Evolutionary conservation across 2,329 filamentous ascomycete genomes (phyloP).

Genomic region (Helotiales sp.): DNA sequence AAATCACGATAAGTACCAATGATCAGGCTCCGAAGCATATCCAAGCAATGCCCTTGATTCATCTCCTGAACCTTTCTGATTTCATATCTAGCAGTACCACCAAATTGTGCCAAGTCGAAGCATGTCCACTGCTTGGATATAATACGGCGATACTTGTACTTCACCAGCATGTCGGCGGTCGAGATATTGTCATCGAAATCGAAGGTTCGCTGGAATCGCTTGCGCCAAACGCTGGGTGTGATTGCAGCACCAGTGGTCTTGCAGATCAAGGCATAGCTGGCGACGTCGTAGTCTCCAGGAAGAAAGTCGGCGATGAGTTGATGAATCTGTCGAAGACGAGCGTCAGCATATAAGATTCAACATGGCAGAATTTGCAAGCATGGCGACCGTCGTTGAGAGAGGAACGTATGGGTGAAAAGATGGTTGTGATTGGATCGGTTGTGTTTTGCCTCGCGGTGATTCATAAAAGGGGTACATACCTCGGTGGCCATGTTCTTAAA

Average conservation of each 20-base stretch:
- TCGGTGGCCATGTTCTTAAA: constrained; percentile 19
- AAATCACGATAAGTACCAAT: constrained; percentile 36
- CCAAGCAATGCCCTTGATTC: constrained; percentile 38
- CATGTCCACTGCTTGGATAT: constrained; percentile 28
- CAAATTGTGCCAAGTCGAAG: constrained; percentile 30
- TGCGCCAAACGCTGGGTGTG: constrained; percentile 46
- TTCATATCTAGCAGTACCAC: neutral
- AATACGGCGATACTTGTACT: constrained; percentile 39
- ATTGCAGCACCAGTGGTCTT: constrained; percentile 39
- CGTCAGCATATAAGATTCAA: neutral
- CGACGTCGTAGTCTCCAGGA: constrained; percentile 42
- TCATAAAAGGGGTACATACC: constrained; percentile 13
- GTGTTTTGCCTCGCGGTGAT: too few relatives aligned
- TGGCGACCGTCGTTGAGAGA: too few relatives aligned
- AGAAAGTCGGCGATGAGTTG: constrained; percentile 31
- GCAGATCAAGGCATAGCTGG: constrained; percentile 42
- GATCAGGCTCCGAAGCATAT: constrained; percentile 43
- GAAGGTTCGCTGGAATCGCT: constrained; percentile 42
- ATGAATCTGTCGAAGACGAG: constrained; percentile 28
- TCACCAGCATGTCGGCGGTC: constrained; percentile 32
- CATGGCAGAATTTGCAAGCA: neutral
- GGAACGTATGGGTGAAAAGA: too few relatives aligned
- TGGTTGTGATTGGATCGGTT: too few relatives aligned
- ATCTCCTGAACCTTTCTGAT: constrained; percentile 9
- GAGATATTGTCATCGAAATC: constrained; percentile 35